Percentiles rank a stretch among this genome's conserved stretches.
Conservation (phyloP, 2,329 filamentous ascomycete species). For the Aspergillus sp. region DNA sequence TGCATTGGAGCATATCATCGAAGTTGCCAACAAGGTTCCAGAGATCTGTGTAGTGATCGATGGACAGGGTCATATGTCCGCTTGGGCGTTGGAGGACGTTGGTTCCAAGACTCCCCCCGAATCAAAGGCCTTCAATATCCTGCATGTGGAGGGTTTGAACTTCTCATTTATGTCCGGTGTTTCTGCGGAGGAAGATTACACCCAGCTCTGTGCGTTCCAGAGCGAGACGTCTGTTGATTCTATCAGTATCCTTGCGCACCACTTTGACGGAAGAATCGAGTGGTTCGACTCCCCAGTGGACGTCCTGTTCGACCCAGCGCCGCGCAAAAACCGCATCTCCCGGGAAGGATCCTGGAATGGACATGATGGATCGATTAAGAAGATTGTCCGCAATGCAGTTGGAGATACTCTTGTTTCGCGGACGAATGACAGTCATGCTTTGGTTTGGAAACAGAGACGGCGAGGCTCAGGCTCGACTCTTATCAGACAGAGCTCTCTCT, state of each 20-base stretch:
- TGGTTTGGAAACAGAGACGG: constrained; percentile 69
- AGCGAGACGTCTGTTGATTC: constrained; percentile 54
- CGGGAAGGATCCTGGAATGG: constrained; percentile 71
- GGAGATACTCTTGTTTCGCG: constrained; percentile 75
- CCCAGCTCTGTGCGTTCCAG: constrained; percentile 68
- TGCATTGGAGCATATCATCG: constrained; percentile 75
- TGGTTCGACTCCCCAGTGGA: constrained; percentile 75
- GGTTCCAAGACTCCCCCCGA: constrained; percentile 61
- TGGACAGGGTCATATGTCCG: constrained; percentile 76
- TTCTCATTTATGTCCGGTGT: constrained; percentile 31
- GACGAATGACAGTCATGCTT: constrained; percentile 68
- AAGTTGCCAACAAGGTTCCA: constrained; percentile 74
- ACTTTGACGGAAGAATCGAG: constrained; percentile 77
- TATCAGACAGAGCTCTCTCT: constrained; percentile 61
- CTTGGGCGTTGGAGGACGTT: constrained; percentile 86
- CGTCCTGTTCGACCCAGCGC: constrained; percentile 68
- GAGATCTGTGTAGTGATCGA: constrained; percentile 86
- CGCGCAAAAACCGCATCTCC: constrained; percentile 52
- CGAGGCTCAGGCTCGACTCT: constrained; percentile 49
- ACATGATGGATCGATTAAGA: constrained; percentile 71
- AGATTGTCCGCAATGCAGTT: constrained; percentile 78
- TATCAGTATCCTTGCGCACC: constrained; percentile 69
- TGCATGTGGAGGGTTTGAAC: constrained; percentile 61
- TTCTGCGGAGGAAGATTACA: constrained; percentile 46
- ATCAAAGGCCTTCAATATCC: constrained; percentile 74